Evolutionary conservation across 2,329 filamentous ascomycete species (phyloP).

Genomic region (Metarhizium album): DNA sequence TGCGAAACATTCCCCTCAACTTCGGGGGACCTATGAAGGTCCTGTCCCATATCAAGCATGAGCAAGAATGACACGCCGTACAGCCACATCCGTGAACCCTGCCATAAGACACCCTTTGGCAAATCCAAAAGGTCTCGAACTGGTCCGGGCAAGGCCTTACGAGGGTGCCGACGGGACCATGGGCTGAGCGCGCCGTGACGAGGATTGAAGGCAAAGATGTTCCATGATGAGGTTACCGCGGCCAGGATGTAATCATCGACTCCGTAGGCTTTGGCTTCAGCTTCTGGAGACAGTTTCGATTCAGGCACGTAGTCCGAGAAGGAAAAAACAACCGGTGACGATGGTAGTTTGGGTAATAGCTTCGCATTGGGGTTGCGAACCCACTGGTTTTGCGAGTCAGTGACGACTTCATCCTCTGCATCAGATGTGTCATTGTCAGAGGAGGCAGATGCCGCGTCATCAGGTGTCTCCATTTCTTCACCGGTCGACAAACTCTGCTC

Average conservation of each 20-base stretch:
- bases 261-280: slow-evolving; percentile 15
- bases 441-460: slow-evolving; percentile 22
- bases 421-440: slow-evolving; percentile 26
- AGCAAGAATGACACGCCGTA: slow-evolving; percentile 80
- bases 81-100: slow-evolving; percentile 68
- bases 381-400: slow-evolving; percentile 49
- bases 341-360: slow-evolving; percentile 57
- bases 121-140: slow-evolving; percentile 68
- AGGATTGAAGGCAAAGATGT: slow-evolving; percentile 71
- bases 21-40: slow-evolving; percentile 38
- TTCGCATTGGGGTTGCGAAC: slow-evolving; percentile 58
- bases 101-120: slow-evolving; percentile 79
- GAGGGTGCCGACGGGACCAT: slow-evolving; percentile 78
- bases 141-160: slow-evolving; percentile 60
- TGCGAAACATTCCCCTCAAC: slow-evolving; percentile 20
- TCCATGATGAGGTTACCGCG: slow-evolving; percentile 42
- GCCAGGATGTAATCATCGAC: slow-evolving; percentile 41
- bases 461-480: slow-evolving; percentile 19
- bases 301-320: slow-evolving; percentile 45
- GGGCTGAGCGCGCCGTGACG: slow-evolving; percentile 65
- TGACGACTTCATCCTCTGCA: slow-evolving; percentile 34
- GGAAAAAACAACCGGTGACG: slow-evolving; percentile 55
- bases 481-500: slow-evolving; percentile 19
- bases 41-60: slow-evolving; percentile 77
- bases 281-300: slow-evolving; percentile 14